Evolutionary conservation across 2,329 filamentous ascomycete genomes (phyloP), one percentile per base, ranked within the genome.

Genomic region (Colletotrichum sidae): DNA sequence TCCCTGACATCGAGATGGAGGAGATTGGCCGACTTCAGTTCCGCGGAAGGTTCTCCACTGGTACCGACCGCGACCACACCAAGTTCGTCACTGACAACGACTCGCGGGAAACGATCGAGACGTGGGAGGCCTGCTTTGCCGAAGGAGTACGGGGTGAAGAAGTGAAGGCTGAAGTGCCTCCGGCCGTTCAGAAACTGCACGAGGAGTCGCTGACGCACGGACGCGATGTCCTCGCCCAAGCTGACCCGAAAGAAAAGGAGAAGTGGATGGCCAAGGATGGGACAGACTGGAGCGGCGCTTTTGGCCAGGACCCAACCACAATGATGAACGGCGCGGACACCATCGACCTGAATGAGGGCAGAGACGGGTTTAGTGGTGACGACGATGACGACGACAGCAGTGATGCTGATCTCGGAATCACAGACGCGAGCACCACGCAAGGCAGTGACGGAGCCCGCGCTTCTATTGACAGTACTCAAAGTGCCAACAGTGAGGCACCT

Each of bases 101-200:
- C 74, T 90, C 91, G 1, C 90, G 95, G 38, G 96, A 98, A 81
- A 97, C 94, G 0, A 97, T 93, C 69, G 95, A 98, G 79, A 92
- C 91, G 0, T 98, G 94, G 93, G 94, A 97, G 77, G 92, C 94
- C 0, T 97, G 95, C 75, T 88, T 91, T 45, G 89, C 93, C 0
- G 94, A 98, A 76, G 95, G 95, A 11, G 92, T 97, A 0, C 88
- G 96, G 2, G 79, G 84, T 12, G 86, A 89, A 60, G 85, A 88
- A 35, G 93, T 97, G 1, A 81, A 86, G 9, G 85, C 89, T 33
- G 91, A 96, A 72, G 82, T 97, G 0, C 92, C 94, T 0, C 87
- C 89, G 1, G 79, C 86, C 10, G 85, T 95, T 0, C 88, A 92
- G 75, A 85, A 90, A 71, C 82, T 97, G 10, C 95, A 98, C 75